Base-by-base conservation (phyloP, 176 grass and related monocot species). In the Tuctoria greenei region DNA sequence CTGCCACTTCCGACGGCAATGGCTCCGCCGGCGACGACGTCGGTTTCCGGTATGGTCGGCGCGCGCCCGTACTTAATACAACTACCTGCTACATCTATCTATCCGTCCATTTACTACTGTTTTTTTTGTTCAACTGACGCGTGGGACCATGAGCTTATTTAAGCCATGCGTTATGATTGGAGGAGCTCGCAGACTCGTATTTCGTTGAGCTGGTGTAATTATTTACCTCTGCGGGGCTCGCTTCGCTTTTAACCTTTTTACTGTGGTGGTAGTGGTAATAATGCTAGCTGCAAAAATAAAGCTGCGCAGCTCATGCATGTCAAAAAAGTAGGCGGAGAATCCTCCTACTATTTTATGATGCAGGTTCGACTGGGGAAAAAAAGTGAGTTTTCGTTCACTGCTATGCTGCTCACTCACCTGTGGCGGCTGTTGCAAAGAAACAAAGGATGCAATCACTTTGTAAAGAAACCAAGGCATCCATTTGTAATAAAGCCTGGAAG, bases 1-100 rank as follows among this genome's bases (percentile, higher is more conserved):
- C 84, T 88, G 20, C 64, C 81, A 23, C 82, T 87, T 6, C 66
- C 73, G 5, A 18, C 87, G n/a, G n/a, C 78, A n/a, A n/a, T n/a
- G n/a, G n/a, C n/a, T n/a, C n/a, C n/a, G n/a, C n/a, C n/a, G n/a
- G n/a, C n/a, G n/a, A n/a, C n/a, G 80, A 86, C 89, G 60, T 95
- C 92, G 23, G 86, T 92, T 99, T 99, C 96, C 61, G 96, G 96
- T 99, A 95, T 72, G 79, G 65, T 84, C 67, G 73, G 63, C 63
- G 63, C 37, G 47, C 47, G 47, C 47, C 42, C 27, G 21, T 70
- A 75, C 66, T 13, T 17, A 71, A 79, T 43, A 31, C 40, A 50
- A 8, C 24, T 62, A 47, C 28, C 59, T 74, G 62, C 66, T 81
- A 72, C 73, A 75, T 62, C 67, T 73, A 75, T 68, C 64, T 57